Evolutionary conservation across 805 yeast species (phyloP).

Genomic region (Wickerhamiella parazyma): DNA sequence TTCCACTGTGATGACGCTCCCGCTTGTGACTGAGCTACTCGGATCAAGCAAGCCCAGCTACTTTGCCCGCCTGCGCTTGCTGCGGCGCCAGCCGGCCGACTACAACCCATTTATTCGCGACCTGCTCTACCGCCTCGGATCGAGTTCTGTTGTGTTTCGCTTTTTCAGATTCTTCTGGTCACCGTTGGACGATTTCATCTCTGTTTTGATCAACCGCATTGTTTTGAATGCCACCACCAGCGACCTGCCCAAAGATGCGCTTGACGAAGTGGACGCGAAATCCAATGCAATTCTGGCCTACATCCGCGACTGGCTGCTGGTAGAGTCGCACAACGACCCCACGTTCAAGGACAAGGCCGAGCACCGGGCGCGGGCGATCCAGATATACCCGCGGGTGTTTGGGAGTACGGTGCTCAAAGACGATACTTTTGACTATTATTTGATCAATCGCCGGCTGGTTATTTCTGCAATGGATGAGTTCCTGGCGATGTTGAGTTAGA

Average conservation of each 20-base stretch:
- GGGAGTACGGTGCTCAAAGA: not conserved
- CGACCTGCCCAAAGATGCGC: not conserved
- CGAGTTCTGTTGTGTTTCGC: not conserved
- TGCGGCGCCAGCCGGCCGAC: not conserved
- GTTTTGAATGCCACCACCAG: not conserved
- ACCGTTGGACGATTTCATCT: not conserved
- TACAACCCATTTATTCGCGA: constrained; percentile 6
- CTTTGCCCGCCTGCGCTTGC: not conserved
- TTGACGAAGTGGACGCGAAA: not conserved
- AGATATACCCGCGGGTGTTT: not conserved
- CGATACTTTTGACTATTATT: constrained; percentile 3
- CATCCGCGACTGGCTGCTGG: constrained; percentile 1
- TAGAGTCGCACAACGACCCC: constrained; percentile 3
- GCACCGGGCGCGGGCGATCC: constrained; percentile 1
- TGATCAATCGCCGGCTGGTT: constrained; percentile 3
- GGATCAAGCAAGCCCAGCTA: not conserved
- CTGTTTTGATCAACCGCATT: not conserved
- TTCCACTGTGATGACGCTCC: not conserved
- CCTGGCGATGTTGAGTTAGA: constrained; percentile 2
- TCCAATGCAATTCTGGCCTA: not conserved
- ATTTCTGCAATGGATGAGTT: constrained; percentile 2
- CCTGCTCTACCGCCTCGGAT: constrained; percentile 3
- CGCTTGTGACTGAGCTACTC: not conserved
- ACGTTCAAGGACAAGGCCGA: constrained; percentile 1
- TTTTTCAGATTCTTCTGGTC: not conserved